These are phyloP conservation scores for Echeveria elegans DNA, from an alignment of 164 flowering plant species.

Conservation along the genomic window DNA sequence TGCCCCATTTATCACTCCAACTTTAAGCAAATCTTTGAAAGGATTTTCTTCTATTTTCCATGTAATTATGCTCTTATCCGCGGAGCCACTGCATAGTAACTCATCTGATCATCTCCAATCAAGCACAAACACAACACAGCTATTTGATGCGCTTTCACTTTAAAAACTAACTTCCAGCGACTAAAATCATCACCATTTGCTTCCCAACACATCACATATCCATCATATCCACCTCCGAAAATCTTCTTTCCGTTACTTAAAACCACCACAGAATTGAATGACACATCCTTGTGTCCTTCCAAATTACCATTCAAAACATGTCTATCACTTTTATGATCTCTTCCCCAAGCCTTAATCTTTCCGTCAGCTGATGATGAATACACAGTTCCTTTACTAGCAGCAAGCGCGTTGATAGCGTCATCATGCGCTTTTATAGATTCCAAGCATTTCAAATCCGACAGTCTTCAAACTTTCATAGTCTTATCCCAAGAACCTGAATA, in stretches of 20 bases:
- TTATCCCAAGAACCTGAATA: conserved; percentile 99
- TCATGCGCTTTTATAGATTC: conserved; percentile 91
- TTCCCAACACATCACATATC: conserved; percentile 77
- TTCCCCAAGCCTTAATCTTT: conserved; percentile 77
- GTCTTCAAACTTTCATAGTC: conserved; percentile 81
- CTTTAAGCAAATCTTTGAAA: conserved; percentile 32
- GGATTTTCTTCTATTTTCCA: conserved; percentile 59
- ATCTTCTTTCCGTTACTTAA: conserved; percentile 57
- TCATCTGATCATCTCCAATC: conserved; percentile 46
- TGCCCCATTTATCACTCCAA: conserved; percentile 69
- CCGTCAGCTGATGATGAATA: conserved; percentile 94
- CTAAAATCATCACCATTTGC: conserved; percentile 19
- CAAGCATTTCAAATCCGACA: conserved; percentile 74
- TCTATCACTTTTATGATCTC: conserved; percentile 20
- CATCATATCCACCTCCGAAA: conserved; percentile 79
- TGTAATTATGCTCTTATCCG: conserved; percentile 68
- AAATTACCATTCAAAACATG: conserved; percentile 50
- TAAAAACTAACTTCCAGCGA: conserved; percentile 51
- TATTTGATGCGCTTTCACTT: conserved; percentile 60
- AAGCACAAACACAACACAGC: conserved; percentile 74
- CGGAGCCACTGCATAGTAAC: conserved; percentile 75
- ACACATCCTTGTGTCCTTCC: conserved; percentile 76
- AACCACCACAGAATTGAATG: conserved; percentile 59
- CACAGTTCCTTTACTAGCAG: conserved; percentile 41
- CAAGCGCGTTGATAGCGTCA: conserved; percentile 75